Base-by-base conservation (phyloP, 1,284 basidiomycete species). In the Coniferiporia sulphurascens region DNA sequence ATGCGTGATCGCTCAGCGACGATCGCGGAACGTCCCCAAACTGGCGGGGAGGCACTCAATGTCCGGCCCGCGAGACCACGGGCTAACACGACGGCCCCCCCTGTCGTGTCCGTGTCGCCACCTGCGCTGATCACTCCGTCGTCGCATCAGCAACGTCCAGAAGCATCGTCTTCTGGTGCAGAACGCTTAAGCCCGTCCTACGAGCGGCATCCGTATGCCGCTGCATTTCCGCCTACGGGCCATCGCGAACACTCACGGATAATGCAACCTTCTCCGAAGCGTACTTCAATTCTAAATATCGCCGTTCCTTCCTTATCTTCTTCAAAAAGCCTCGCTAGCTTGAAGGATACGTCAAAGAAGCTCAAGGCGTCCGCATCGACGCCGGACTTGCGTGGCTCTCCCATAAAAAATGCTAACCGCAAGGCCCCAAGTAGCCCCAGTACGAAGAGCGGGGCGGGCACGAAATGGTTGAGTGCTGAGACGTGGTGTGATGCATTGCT, bases 401-500 rank as follows among this genome's bases (percentile, higher is more conserved):
- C 56, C 50, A 36, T 56, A 51, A n/a, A 58, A 58, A 22, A 62
- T 58, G 19, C 59, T 41, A 58, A 50, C n/a, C 51, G 21, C 59
- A 62, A 35, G 48, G 45, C 21, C 58, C 60, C 52, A 60, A 35
- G 53, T 48, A 63, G 45, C 53, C 52, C 49, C 17, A 53, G 52
- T 38, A 32, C 52, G 15, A 17, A 32, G 50, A 62, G 58, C 51
- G 36, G 48, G 58, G 63, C 3, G 45, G 62, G 17, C 52, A 63
- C 68, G 72, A 74, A 83, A 6, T 89, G 86, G 85, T 66, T 89
- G 1, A 81, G 83, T 1, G 81, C 87, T 0, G 86, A 90, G 71
- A 84, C 85, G 9, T 89, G 88, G 86, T 91, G 89, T 70, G 87
- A 89, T 65, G 88, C 87, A 1, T 65, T 91, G 3, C 70, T 91